Evolutionary conservation across 2,329 filamentous ascomycete species (phyloP), one percentile per base, ranked within the genome.

Genomic region (Trichophyton mentagrophytes): DNA sequence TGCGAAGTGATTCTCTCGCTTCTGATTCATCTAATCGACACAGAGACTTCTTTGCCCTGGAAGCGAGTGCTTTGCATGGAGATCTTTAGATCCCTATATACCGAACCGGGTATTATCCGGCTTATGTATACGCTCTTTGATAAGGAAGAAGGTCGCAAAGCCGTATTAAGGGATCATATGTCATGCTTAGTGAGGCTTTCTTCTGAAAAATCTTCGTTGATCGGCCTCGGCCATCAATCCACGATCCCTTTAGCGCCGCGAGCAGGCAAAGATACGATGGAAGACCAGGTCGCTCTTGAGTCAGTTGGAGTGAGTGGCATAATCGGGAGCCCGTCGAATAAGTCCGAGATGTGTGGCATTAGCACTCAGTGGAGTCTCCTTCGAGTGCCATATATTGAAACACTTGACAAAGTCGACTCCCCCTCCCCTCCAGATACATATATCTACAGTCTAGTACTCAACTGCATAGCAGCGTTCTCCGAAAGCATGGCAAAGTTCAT

Each of bases 401-500:
- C 96, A 65, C 82, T 97, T 20, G 93, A 99, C 75, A 99, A 97
- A 72, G 83, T 85, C 0, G 91, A 96, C 56, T 82, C 92, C 0
- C 90, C 92, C 3, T 67, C 78, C 0, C 82, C 95, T 22, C 93
- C 93, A 0, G 92, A 96, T 63, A 96, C 93, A 0, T 99, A 99
- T 68, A 82, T 96, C 6, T 97, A 96, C 74, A 90, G 88, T 64
- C 78, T 99, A 56, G 88, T 92, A 1, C 76, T 99, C 47, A 87
- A 89, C 1, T 97, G 92, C 69, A 87, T 99, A 62, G 92, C 88
- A 51, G 90, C 86, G 1, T 82, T 99, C 57, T 95, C 92, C 0
- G 93, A 99, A 69, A 90, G 89, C 1, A 78, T 99, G 17, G 93
- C 92, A 33, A 96, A 92, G 70, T 95, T 96, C 66, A 87, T 97